Evolutionary conservation across 164 flowering plant genomes (phyloP).

Genomic region (Sextonia rubra): DNA sequence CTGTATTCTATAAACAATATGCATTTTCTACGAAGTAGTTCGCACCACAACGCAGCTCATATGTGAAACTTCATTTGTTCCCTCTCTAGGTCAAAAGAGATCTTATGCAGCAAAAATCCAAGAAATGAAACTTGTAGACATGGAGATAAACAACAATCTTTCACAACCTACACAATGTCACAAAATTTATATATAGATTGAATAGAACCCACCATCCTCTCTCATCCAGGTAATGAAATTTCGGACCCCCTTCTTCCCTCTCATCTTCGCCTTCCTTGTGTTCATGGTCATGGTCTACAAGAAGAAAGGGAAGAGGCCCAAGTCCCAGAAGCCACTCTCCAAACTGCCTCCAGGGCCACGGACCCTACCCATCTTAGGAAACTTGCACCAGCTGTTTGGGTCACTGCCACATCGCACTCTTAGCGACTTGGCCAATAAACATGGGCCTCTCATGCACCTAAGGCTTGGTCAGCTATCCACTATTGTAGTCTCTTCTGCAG

Average conservation of each 20-base stretch:
- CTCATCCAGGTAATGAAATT: no score
- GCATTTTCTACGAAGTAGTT: no score
- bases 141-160: no score
- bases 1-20: no score
- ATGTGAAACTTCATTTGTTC: no score
- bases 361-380: slow-evolving; percentile 7
- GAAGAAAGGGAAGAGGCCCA: not conserved
- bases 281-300: not conserved
- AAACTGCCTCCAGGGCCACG: slow-evolving; percentile 9
- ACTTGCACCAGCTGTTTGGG: not conserved
- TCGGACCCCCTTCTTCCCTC: not conserved
- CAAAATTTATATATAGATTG: no score
- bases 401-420: slow-evolving; percentile 2
- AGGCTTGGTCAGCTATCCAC: not conserved
- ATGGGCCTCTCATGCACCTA: slow-evolving; percentile 1
- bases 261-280: slow-evolving; percentile 1
- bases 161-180: no score
- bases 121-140: no score
- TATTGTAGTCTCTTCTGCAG: slow-evolving; percentile 20
- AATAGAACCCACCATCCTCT: no score
- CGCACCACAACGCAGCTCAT: no score
- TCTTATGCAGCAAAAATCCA: no score
- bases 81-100: no score
- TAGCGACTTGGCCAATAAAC: not conserved
- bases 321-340: not conserved